Evolutionary conservation across 148 eudicot genomes (phyloP).

Genomic region (Cornus suecica): DNA sequence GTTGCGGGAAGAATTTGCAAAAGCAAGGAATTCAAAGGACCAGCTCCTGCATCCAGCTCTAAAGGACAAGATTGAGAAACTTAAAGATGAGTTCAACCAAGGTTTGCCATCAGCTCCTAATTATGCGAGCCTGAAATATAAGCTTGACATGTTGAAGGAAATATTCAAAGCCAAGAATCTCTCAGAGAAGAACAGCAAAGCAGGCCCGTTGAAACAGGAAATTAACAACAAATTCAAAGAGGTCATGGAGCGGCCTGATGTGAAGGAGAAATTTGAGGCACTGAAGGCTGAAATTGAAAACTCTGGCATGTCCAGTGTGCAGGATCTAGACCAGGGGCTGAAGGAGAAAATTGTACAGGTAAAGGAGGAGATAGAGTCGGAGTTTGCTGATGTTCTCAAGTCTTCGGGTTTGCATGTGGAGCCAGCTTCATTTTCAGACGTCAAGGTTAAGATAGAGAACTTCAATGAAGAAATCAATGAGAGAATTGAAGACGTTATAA

Average conservation of each 20-base stretch:
- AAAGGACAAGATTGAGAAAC: conserved; percentile 42
- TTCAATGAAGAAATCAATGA: conserved; percentile 44
- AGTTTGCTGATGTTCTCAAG: conserved; percentile 41
- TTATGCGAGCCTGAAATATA: conserved; percentile 47
- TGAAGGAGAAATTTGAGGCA: conserved; percentile 56
- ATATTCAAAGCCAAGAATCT: conserved; percentile 45
- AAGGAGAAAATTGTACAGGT: conserved; percentile 49
- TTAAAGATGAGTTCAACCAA: conserved; percentile 46
- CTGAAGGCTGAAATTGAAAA: conserved; percentile 60
- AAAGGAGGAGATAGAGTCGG: conserved; percentile 47
- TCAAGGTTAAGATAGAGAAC: conserved; percentile 42
- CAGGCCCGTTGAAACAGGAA: conserved; percentile 38
- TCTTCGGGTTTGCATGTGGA: conserved; percentile 49
- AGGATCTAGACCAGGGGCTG: conserved; percentile 40
- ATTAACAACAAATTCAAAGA: conserved; percentile 50
- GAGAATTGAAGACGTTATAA: conserved; percentile 54
- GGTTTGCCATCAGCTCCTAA: conserved; percentile 54
- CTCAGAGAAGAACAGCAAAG: conserved; percentile 43
- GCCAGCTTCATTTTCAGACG: conserved; percentile 19
- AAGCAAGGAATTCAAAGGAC: conserved; percentile 47
- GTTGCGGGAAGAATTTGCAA: conserved; percentile 51
- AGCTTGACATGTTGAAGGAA: conserved; percentile 71
- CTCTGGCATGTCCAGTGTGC: conserved; percentile 39
- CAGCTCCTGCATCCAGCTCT: conserved; percentile 36
- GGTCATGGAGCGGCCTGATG: conserved; percentile 41